Conservation (phyloP, 768 basidiomycete genomes). For the Tylopilus intermedius region DNA sequence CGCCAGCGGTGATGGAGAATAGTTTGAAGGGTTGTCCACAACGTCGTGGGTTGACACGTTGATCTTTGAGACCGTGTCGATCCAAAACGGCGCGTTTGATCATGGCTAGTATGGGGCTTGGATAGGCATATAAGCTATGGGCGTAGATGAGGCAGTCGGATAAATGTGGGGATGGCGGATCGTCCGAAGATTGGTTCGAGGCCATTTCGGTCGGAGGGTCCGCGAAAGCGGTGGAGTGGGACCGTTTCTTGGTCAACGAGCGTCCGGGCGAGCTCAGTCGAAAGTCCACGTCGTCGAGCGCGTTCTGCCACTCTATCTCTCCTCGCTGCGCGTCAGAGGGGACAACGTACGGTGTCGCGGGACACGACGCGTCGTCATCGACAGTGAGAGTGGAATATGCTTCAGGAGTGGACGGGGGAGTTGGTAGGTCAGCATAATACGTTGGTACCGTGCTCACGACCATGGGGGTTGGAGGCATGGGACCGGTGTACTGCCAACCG, state of each 20-base stretch:
- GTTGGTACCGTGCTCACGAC: not conserved
- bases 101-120: slow-evolving; percentile 13
- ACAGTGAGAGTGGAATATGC: not conserved
- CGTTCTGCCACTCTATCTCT: not conserved
- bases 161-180: not conserved
- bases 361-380: slow-evolving; percentile 13
- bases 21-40: not conserved
- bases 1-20: slow-evolving; percentile 7
- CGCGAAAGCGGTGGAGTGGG: not conserved
- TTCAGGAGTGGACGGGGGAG: slow-evolving; percentile 6
- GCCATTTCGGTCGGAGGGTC: not conserved
- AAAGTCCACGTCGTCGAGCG: too few species aligned
- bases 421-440: not conserved
- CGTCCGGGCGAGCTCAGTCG: not conserved
- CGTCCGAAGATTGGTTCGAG: not conserved
- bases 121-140: slow-evolving; percentile 2
- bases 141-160: slow-evolving; percentile 4
- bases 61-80: not conserved
- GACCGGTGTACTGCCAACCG: slow-evolving; percentile 1
- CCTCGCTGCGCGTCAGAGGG: not conserved
- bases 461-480: slow-evolving; percentile 8
- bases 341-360: slow-evolving; percentile 8
- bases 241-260: not conserved
- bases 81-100: slow-evolving; percentile 11
- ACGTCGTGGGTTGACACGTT: not conserved